Percentiles rank a stretch among this genome's conserved stretches.
phyloP scores from a whole-genome alignment of 2,329 filamentous ascomycete species.

The Xylaria sp. region DNA sequence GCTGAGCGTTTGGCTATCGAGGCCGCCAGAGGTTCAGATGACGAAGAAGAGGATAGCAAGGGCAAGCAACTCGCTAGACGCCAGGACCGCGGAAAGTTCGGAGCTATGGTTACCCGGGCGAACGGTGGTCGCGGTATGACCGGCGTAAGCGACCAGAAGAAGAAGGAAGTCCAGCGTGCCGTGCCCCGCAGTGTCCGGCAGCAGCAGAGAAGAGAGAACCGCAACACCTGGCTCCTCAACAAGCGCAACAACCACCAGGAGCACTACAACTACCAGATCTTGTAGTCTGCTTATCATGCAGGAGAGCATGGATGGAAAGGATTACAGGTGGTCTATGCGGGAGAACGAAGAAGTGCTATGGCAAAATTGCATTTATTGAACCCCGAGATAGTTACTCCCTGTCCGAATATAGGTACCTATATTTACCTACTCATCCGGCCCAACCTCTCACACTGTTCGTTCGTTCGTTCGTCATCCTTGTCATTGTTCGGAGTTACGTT shows the following conservation, averaged over 20 bases:
- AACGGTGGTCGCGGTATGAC: constrained; percentile 72
- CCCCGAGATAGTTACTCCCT: not conserved
- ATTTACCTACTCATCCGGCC: too few relatives aligned
- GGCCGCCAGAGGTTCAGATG: constrained; percentile 24
- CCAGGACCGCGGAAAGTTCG: constrained; percentile 40
- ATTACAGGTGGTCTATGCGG: not conserved
- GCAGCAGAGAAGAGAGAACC: constrained; percentile 56
- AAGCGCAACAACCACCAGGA: constrained; percentile 70
- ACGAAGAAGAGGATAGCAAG: constrained; percentile 28
- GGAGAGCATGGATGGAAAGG: not conserved
- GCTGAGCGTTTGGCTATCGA: constrained; percentile 61
- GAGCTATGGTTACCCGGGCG: constrained; percentile 59
- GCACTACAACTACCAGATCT: constrained; percentile 48
- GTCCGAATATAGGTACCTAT: not conserved
- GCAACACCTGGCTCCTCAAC: constrained; percentile 65
- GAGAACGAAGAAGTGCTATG: not conserved
- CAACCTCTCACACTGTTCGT: not conserved
- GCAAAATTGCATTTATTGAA: not conserved
- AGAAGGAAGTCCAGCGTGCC: constrained; percentile 57
- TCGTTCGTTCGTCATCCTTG: not conserved
- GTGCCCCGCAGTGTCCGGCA: constrained; percentile 66
- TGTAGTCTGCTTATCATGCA: constrained; percentile 16
- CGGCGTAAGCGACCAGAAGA: constrained; percentile 71
- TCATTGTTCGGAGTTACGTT: too few relatives aligned
- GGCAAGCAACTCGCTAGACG: constrained; percentile 34